Base-by-base conservation (phyloP, 495 filamentous ascomycete species). In the Halenospora varia region DNA sequence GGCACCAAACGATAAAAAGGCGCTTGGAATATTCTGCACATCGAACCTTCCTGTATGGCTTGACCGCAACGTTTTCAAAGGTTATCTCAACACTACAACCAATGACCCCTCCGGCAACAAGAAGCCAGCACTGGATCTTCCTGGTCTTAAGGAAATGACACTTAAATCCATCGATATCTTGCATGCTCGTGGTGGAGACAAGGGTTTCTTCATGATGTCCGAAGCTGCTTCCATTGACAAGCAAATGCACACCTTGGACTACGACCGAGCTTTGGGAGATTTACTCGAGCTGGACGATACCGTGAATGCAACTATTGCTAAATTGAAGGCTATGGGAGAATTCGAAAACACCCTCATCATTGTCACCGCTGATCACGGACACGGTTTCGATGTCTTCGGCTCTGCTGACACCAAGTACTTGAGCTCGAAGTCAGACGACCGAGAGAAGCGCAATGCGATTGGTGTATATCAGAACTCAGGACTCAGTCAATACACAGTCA, bases 101-200 rank as follows among this genome's bases (percentile, higher is more conserved):
- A 87, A 90, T 63, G 74, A 81, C 59, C 86, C 87, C 0, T 75
- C 80, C 3, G 86, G 87, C 19, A 76, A 71, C 17, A 71, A 73
- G 1, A 75, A 68, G 13, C 67, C 82, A 25, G 86, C 87, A 2
- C 75, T 75, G 6, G 86, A 90, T 57, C 77, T 87, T 8, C 87
- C 87, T 2, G 87, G 87, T 2, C 78, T 89, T 17, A 88, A 87
- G 67, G 85, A 90, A n/a, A 90, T 90, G 87, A 89, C 87, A 0
- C 73, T 89, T 40, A 90, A 90, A 71, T 85, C 87, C 0, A 77
- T 90, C 51, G 87, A 90, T 49, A 81, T 90, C 22, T 76, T 90
- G 24, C 68, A 84, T 62, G 69, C 71, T 13, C 85, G 87, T 17
- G 76, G 79, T 52, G 73, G 72, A n/a, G 74, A 83, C 45, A 76